A percentile compares a stretch with the other conserved stretches of the same genome.
Evolutionary conservation across 768 basidiomycete genomes (phyloP).

Genomic region (Tricholoma terreum): DNA sequence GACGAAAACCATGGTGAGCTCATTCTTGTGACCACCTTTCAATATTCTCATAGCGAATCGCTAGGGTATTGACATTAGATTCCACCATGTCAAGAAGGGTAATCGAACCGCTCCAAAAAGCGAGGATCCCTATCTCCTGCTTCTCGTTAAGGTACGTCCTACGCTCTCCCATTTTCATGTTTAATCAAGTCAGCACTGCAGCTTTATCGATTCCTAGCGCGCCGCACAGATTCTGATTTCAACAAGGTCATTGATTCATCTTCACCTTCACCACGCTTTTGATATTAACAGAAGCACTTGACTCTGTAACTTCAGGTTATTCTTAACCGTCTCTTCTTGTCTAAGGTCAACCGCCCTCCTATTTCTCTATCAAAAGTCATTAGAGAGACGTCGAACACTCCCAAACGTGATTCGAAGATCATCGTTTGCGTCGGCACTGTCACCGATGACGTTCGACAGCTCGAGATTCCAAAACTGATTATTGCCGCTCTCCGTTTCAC

Average conservation of each 20-base stretch:
- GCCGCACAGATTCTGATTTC: constrained; percentile 92
- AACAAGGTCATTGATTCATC: constrained; percentile 68
- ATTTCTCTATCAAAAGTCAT: constrained; percentile 91
- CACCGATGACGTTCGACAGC: constrained; percentile 91
- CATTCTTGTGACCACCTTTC: constrained; percentile 33
- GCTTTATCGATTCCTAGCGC: constrained; percentile 98
- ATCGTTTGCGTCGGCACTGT: constrained; percentile 89
- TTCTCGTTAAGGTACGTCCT: constrained; percentile 87
- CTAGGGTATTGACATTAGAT: constrained; percentile 93
- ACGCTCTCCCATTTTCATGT: not conserved
- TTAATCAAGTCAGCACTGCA: constrained; percentile 25
- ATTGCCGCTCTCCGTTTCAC: constrained; percentile 97
- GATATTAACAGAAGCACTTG: constrained; percentile 16
- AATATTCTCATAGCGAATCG: constrained; percentile 6
- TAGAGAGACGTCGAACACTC: constrained; percentile 69
- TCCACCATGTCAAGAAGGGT: constrained; percentile 99
- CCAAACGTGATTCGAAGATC: constrained; percentile 73
- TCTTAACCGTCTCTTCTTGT: constrained; percentile 95
- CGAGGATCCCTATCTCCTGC: constrained; percentile 98
- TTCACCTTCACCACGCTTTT: too few relatives aligned
- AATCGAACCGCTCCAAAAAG: constrained; percentile 92
- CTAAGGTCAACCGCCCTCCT: constrained; percentile 96
- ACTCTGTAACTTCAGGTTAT: constrained; percentile 55
- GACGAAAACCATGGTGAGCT: constrained; percentile 78
- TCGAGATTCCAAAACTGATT: constrained; percentile 83